Evolutionary conservation across 306 rosid genomes (phyloP).

Genomic region (Gastrolobium villosum): DNA sequence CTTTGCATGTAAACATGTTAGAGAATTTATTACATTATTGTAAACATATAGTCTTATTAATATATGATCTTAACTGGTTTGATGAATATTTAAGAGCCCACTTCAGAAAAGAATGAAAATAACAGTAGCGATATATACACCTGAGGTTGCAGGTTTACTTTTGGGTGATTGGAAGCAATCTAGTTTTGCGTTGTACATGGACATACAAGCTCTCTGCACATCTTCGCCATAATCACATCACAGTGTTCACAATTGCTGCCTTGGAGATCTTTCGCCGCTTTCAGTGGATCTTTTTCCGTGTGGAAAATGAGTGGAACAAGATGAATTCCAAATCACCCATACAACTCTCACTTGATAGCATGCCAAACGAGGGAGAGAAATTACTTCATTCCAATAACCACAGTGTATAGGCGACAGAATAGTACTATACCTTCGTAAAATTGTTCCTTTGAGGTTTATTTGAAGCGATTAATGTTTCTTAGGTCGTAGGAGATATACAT

Average conservation of each 20-base stretch:
- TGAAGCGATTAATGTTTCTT: no score
- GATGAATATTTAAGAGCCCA: not conserved
- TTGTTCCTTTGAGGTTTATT: not conserved
- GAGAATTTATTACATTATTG: not conserved
- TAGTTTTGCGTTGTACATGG: conserved; percentile 95
- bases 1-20: conserved; percentile 1
- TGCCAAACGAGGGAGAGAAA: conserved; percentile 73
- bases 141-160: conserved; percentile 77
- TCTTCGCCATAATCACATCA: conserved; percentile 96
- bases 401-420: conserved; percentile 50
- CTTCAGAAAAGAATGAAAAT: no score
- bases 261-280: conserved; percentile 96
- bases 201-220: conserved; percentile 99
- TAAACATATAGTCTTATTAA: no score
- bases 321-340: conserved; percentile 72
- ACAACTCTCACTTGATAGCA: conserved; percentile 67
- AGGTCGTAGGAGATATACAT: no score
- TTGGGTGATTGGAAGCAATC: conserved; percentile 96
- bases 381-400: conserved; percentile 68
- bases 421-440: no score
- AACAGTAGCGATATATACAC: not conserved
- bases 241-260: conserved; percentile 83
- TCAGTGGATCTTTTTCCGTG: conserved; percentile 98
- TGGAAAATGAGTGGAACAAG: conserved; percentile 93
- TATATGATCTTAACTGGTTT: not conserved